Conservation (phyloP, 2,329 filamentous ascomycete genomes). For the Pseudogymnoascus sp. region DNA sequence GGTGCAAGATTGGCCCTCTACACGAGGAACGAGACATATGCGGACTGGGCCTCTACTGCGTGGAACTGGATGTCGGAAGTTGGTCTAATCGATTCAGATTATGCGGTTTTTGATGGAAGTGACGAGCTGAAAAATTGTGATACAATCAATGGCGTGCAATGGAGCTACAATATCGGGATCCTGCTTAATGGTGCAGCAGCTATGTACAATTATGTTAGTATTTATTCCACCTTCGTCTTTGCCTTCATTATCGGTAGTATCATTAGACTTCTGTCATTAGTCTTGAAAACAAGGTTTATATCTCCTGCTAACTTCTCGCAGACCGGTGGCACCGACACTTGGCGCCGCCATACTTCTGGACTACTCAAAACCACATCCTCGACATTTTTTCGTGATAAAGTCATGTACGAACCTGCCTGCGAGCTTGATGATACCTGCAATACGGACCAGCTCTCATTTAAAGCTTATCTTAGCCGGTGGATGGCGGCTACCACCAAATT, state of each 20-base stretch:
- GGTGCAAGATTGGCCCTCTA: slow-evolving; percentile 65
- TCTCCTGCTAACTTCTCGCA: slow-evolving; percentile 24
- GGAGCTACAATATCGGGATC: slow-evolving; percentile 61
- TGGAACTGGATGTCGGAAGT: slow-evolving; percentile 61
- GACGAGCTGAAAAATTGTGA: slow-evolving; percentile 51
- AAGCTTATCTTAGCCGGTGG: slow-evolving; percentile 55
- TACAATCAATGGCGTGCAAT: slow-evolving; percentile 52
- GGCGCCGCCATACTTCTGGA: slow-evolving; percentile 50
- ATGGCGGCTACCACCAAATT: slow-evolving; percentile 54
- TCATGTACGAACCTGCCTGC: slow-evolving; percentile 61
- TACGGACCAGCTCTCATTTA: slow-evolving; percentile 55
- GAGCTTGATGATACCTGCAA: slow-evolving; percentile 55
- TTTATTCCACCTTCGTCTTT: neutral
- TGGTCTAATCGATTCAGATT: slow-evolving; percentile 51
- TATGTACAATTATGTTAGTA: slow-evolving; percentile 57
- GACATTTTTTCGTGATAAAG: slow-evolving; percentile 48
- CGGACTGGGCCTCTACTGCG: slow-evolving; percentile 64
- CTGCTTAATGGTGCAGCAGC: slow-evolving; percentile 59
- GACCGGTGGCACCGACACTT: slow-evolving; percentile 39
- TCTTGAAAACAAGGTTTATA: neutral
- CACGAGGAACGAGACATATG: slow-evolving; percentile 69
- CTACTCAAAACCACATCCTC: slow-evolving; percentile 45
- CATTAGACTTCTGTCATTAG: neutral
- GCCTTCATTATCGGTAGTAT: neutral
- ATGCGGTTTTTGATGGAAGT: slow-evolving; percentile 55